Base-by-base conservation (phyloP, 768 basidiomycete species). In the Lentinula detonsa region DNA sequence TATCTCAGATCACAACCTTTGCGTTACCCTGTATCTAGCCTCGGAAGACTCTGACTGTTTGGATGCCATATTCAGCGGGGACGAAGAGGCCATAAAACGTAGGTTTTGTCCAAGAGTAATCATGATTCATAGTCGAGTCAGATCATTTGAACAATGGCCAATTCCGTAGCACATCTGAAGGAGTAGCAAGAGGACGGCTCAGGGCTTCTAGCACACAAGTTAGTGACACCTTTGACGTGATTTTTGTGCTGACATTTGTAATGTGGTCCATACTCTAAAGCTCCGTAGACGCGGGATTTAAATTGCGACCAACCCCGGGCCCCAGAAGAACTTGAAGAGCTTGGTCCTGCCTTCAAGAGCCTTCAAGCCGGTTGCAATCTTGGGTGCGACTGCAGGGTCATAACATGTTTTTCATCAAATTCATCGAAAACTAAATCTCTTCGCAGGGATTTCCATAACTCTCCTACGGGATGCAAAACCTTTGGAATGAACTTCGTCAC, bases 261-360 rank as follows among this genome's bases (percentile, higher is more conserved):
- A n/a, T 59, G 21, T n/a, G 0, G 15, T 15, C 33, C 11, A 15
- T 23, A 1, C 23, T 34, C 1, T 34, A 7, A 58, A 78, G 76
- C 54, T 73, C 68, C 1, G 61, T 72, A 11, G 79, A 80, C 55
- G 70, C 70, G 21, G 77, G 74, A 18, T 62, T 73, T 60, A 79
- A 78, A 62, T 59, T 78, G n/a, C 76, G 78, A n/a, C 78, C 78
- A 9, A 70, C 61, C 16, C n/a, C n/a, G n/a, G n/a, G n/a, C n/a
- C n/a, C 51, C 60, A 28, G 63, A 70, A 1, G 78, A 80, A 18
- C 67, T 76, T n/a, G 66, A 69, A 37, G 69, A 65, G 34, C 66
- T 79, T n/a, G 76, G 77, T 1, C 67, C 74, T 4, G 70, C 63
- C 18, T 80, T 79, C 65, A 59, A 65, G n/a, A n/a, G n/a, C n/a